A percentile compares a stretch with the other conserved stretches of the same genome.
Evolutionary conservation across 805 yeast genomes (phyloP).

Genomic region (Candida dajiaensis): DNA sequence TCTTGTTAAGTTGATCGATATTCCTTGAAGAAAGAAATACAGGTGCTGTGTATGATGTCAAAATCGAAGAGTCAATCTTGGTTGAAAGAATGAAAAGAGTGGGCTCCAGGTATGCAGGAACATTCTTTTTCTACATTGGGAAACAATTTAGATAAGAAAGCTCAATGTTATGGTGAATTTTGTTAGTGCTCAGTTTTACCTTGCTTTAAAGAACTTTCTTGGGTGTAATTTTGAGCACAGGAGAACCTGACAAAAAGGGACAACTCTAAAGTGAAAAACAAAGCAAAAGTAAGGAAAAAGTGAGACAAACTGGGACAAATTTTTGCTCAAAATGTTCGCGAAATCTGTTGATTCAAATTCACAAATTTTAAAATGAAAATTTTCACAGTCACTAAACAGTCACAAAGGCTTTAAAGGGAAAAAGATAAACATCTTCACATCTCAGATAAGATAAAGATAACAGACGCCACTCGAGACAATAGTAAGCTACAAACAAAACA

Average conservation of each 20-base stretch:
- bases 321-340: neutral
- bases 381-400: slow-evolving; percentile 29
- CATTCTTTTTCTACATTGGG: neutral
- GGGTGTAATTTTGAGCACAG: neutral
- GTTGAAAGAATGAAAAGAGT: neutral
- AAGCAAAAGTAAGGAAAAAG: neutral
- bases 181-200: neutral
- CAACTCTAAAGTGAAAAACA: neutral
- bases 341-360: neutral
- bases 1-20: neutral
- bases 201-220: neutral
- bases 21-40: neutral
- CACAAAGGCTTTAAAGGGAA: slow-evolving; percentile 10
- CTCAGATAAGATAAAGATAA: slow-evolving; percentile 1
- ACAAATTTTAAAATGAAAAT: slow-evolving; percentile 13
- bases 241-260: neutral
- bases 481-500: neutral
- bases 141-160: neutral
- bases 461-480: neutral
- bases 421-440: slow-evolving; percentile 4
- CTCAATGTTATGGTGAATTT: neutral
- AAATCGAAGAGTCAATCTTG: neutral
- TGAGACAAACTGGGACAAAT: neutral
- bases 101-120: neutral
- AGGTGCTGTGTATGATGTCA: no score